Base-by-base conservation (phyloP, 768 basidiomycete genomes). In the Trametes elegans region DNA sequence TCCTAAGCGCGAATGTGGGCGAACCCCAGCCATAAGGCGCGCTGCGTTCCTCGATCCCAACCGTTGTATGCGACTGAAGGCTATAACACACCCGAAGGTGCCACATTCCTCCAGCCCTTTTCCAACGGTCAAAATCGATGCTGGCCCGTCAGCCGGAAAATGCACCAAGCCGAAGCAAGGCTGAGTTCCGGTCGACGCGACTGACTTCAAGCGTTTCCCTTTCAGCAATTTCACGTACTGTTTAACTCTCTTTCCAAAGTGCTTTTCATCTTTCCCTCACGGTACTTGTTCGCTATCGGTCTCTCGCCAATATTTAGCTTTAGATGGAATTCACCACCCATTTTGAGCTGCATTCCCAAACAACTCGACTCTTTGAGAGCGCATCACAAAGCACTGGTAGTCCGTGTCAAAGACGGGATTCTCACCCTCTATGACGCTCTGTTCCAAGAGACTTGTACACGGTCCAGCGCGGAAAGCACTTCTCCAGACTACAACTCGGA, bases 261-360 rank as follows among this genome's bases (percentile, higher is more conserved):
- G 76, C 83, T 85, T 84, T 85, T 85, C 81, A 82, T 82, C 84
- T 84, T 84, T 85, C 84, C 82, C 82, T 85, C 82, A 84, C 81
- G 79, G 83, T 84, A 85, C 83, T 85, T 83, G 84, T 85, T 84
- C 79, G 79, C 84, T 85, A 86, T 85, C 80, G 83, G 85, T 85
- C 83, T 85, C 82, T 83, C 77, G 81, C 82, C 81, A 75, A 75
- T 86, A 85, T 85, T 84, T 85, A 85, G 83, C 83, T 82, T 85
- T 87, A 85, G 84, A 87, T 83, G 84, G 83, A 84, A 79, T 84
- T 84, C 82, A 85, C 84, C 85, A 83, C 83, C 83, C 84, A 73
- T 79, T 84, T 85, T 78, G 84, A 82, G 84, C 85, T 85, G 85
- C 84, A 86, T 84, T 86, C 82, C 82, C 83, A 86, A 86, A 84